These are phyloP conservation scores for Gossypium bickii DNA, from an alignment of 345 rosid species.

Conservation along the genomic window DNA sequence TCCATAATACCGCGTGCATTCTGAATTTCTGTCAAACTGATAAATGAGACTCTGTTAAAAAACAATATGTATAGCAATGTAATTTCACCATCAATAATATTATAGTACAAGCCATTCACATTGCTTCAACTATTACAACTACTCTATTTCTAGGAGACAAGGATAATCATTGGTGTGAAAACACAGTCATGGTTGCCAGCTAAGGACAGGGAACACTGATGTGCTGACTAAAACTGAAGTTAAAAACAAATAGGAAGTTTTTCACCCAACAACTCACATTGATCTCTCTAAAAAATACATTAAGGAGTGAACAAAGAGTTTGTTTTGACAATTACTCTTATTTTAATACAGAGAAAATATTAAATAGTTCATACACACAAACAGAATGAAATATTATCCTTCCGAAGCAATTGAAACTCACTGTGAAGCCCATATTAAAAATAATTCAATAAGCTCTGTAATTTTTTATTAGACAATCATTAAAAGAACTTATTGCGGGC, in stretches of 20 bases:
- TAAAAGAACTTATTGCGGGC: neutral
- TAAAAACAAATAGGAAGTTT: neutral
- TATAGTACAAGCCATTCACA: neutral
- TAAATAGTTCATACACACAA: neutral
- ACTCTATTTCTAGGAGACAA: neutral
- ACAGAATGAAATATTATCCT: neutral
- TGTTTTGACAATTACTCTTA: neutral
- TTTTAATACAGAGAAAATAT: neutral
- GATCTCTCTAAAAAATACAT: neutral
- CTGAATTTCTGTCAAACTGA: conserved; percentile 93
- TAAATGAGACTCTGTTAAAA: conserved; percentile 29
- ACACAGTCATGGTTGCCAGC: neutral
- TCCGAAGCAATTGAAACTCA: neutral
- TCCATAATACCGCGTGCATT: conserved; percentile 98
- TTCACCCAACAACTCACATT: neutral
- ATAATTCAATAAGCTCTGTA: neutral
- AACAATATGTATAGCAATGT: conserved; percentile 6
- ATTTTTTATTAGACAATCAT: neutral
- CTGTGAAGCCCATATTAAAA: neutral
- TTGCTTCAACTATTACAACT: conserved; percentile 8
- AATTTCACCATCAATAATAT: conserved; percentile 7
- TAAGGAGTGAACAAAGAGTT: neutral
- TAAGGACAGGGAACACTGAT: neutral
- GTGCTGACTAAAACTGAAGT: neutral
- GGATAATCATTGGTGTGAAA: neutral